Base-by-base conservation (phyloP, 192 early-diverging fungal genomes). In the Gigaspora rosea region DNA sequence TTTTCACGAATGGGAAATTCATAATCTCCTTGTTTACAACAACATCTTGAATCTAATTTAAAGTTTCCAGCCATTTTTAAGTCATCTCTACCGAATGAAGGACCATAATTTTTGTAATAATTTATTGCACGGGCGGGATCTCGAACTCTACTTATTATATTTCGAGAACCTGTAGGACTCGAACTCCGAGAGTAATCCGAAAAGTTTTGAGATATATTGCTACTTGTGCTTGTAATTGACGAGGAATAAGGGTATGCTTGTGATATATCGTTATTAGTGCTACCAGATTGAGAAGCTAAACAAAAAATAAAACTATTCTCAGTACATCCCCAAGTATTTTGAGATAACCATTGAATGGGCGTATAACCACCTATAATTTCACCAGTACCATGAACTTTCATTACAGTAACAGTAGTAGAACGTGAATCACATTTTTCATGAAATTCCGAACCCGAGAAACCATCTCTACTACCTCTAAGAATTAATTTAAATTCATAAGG, bases 401-500 rank as follows among this genome's bases (percentile, higher is more conserved):
- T 36, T 62, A 73, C n/a, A 12, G 57, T 61, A 73, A 73, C 20
- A 0, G 72, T 73, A 36, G 41, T 8, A 27, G 16, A 15, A 15
- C 59, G 54, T 2, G 35, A 36, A 61, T 73, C 41, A 58, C 72
- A 73, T 47, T 27, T 58, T 46, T 58, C 8, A 73, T 73, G 72
- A 61, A 73, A 73, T 48, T 22, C 49, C 6, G 52, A 0, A 6
- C 47, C 58, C 13, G 57, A 46, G 7, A 73, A 73, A 8, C 72
- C 72, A 73, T 73, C 72, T 18, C 57, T 47, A 22, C 56, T 73
- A 8, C 72, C 72, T 73, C 72, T 57, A 20, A 73, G 41, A 10
- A 73, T 13, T 48, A 73, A 61, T 61, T 61, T 46, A 61, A 73
- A 73, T 73, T 73, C 72, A 59, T 73, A 61, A 73, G 57, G 57